Base-by-base conservation (phyloP, 164 flowering plant species). In the Tinospora cordifolia region DNA sequence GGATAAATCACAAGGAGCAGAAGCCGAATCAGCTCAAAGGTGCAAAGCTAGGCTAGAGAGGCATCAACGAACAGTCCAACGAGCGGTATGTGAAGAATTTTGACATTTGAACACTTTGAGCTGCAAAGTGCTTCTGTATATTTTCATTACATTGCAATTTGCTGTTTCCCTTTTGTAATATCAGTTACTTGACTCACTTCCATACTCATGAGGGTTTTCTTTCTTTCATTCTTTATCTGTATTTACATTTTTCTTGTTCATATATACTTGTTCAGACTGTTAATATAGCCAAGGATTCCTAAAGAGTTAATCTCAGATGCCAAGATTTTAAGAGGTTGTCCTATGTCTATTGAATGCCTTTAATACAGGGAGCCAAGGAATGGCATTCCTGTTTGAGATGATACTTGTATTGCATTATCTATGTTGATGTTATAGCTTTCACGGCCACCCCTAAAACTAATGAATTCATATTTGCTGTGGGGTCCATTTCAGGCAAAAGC, bases 11-110 rank as follows among this genome's bases (percentile, higher is more conserved):
- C 85, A 78, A 79, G 94, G 84, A 73, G 74, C 74, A 74, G 94
- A 88, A 70, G 87, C 77, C 71, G 98, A 91, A 83, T 84, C 98
- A 72, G 88, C 91, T 70, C 86, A 87, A 80, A 90, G 98, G 72
- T 86, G 87, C 78, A 88, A 83, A 83, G 97, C 99, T 72, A 87
- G 91, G 77, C 79, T 90, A 30, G 96, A 90, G 77, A 89, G 99
- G 76, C 86, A 89, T 75, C 87, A 78, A 10, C 84, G 99, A 69
- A 92, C 97, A 73, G 87, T 83, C 69, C 97, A 88, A 69, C 97
- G 97, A n/a, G 96, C 91, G 72, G 99, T 94, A 86, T 68, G 88
- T 81, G 15, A 40, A 19, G 12, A 57, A 36, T 38, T 19, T 41
- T 2, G 39, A 2, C 21, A 7, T 14, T 27, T 38, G 49, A 38